phyloP scores from a whole-genome alignment of 1,284 basidiomycete genomes.

The Leccinum cinnamomeum region DNA sequence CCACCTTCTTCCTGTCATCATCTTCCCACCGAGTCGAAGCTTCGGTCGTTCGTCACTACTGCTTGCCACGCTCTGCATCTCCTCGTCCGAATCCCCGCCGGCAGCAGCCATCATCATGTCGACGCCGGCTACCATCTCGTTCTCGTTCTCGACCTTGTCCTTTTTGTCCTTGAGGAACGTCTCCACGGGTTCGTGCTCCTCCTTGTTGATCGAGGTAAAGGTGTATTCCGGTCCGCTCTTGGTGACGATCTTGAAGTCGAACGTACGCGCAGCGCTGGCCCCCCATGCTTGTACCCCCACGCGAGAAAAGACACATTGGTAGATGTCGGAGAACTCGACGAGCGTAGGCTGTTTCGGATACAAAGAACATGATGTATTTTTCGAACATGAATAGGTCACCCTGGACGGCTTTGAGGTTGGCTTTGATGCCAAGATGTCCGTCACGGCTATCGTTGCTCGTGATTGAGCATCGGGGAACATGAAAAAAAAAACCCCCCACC shows the following conservation, averaged over 20 bases:
- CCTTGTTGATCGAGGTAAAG: slow-evolving; percentile 94
- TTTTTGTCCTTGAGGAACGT: slow-evolving; percentile 89
- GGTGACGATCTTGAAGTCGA: slow-evolving; percentile 90
- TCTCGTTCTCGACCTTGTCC: slow-evolving; percentile 94
- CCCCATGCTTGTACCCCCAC: slow-evolving; percentile 83
- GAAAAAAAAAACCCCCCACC: neutral
- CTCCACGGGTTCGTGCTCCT: slow-evolving; percentile 89
- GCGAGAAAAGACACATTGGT: slow-evolving; percentile 91
- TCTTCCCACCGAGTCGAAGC: slow-evolving; percentile 57
- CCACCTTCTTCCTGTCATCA: slow-evolving; percentile 83
- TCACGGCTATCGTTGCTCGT: slow-evolving; percentile 50
- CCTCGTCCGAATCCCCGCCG: slow-evolving; percentile 78
- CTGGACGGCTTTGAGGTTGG: slow-evolving; percentile 96
- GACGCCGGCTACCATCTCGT: slow-evolving; percentile 91
- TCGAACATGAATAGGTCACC: slow-evolving; percentile 98
- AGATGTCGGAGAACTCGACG: slow-evolving; percentile 89
- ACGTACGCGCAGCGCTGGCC: slow-evolving; percentile 87
- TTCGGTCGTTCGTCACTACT: slow-evolving; percentile 64
- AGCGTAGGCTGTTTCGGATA: slow-evolving; percentile 93
- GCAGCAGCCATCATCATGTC: slow-evolving; percentile 70
- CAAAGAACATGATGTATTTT: slow-evolving; percentile 92
- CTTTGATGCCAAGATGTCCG: slow-evolving; percentile 86
- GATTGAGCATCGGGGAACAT: slow-evolving; percentile 5
- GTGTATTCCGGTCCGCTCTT: slow-evolving; percentile 81
- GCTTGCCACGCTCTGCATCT: slow-evolving; percentile 79